phyloP scores from a whole-genome alignment of 352 stramenopile species.

The Phytophthora parvispora region DNA sequence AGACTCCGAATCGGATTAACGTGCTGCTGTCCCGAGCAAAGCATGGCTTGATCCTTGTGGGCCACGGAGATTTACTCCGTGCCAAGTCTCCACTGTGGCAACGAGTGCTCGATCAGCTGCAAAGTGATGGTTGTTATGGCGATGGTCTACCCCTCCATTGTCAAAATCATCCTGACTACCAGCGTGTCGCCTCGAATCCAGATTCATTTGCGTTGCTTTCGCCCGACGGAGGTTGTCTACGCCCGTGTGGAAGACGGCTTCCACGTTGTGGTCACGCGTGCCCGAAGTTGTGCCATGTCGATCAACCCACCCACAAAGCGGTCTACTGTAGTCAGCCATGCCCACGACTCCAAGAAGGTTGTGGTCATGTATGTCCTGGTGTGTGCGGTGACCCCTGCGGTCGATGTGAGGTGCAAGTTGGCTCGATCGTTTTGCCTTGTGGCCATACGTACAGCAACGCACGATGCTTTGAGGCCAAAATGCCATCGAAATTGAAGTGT shows the following conservation, averaged over 20 bases:
- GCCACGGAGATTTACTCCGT: conserved; percentile 48
- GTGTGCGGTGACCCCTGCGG: conserved; percentile 73
- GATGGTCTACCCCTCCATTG: conserved; percentile 54
- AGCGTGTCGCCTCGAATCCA: conserved; percentile 22
- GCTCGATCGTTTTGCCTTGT: conserved; percentile 56
- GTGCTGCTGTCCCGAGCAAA: conserved; percentile 74
- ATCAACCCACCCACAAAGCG: conserved; percentile 50
- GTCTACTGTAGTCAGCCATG: conserved; percentile 72
- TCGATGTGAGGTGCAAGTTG: conserved; percentile 51
- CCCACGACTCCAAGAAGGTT: conserved; percentile 49
- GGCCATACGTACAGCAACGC: conserved; percentile 54
- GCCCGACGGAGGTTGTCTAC: conserved; percentile 81
- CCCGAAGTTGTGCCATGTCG: conserved; percentile 69
- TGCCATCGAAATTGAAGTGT: conserved; percentile 30
- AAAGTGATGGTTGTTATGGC: conserved; percentile 49
- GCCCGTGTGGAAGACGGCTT: conserved; percentile 62
- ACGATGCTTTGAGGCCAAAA: conserved; percentile 34
- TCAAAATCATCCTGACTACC: conserved; percentile 43
- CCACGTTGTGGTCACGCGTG: conserved; percentile 58
- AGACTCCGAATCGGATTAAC: conserved; percentile 75
- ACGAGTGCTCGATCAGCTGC: conserved; percentile 67
- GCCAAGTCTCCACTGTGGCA: conserved; percentile 57
- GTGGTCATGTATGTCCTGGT: conserved; percentile 63
- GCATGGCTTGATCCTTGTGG: conserved; percentile 68
- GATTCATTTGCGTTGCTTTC: conserved; percentile 53